Conservation (phyloP, 805 yeast genomes). For the Ogataea pilisensis region DNA sequence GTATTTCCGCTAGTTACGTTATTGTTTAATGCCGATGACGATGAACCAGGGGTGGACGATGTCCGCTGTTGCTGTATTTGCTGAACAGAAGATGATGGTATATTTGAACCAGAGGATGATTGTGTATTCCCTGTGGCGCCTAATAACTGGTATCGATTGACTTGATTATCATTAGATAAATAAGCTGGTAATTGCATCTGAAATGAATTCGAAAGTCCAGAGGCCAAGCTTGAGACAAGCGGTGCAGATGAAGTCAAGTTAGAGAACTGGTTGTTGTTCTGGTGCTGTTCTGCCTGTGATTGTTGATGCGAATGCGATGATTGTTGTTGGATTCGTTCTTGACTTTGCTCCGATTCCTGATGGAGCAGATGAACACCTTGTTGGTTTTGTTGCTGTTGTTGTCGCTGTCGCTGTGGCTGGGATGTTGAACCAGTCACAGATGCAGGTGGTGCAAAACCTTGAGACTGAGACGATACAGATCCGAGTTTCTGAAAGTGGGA, state of each 20-base stretch:
- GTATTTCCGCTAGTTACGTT: too few relatives aligned
- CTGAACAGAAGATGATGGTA: too few relatives aligned
- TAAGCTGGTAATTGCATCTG: constrained; percentile 2
- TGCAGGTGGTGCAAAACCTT: background rate
- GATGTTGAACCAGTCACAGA: background rate
- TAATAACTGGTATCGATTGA: constrained; percentile 4
- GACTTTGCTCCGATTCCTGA: background rate
- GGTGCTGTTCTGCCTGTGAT: constrained; percentile 1
- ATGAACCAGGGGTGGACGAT: too few relatives aligned
- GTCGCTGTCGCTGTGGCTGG: background rate
- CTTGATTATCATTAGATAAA: constrained; percentile 7
- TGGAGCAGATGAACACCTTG: constrained; percentile 5
- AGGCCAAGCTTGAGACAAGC: constrained; percentile 3
- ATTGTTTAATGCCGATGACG: too few relatives aligned
- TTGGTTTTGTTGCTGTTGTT: constrained; percentile 3
- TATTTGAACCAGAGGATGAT: background rate
- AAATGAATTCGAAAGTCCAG: constrained; percentile 1
- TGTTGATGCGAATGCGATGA: background rate
- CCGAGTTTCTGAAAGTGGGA: too few relatives aligned
- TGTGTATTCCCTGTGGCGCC: background rate
- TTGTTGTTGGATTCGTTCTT: background rate
- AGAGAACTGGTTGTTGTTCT: background rate
- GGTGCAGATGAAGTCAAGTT: constrained; percentile 1
- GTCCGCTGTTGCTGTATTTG: background rate
- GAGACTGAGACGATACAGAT: background rate